Conservation (phyloP, 1,284 basidiomycete species). For the Porodaedalea pini region DNA sequence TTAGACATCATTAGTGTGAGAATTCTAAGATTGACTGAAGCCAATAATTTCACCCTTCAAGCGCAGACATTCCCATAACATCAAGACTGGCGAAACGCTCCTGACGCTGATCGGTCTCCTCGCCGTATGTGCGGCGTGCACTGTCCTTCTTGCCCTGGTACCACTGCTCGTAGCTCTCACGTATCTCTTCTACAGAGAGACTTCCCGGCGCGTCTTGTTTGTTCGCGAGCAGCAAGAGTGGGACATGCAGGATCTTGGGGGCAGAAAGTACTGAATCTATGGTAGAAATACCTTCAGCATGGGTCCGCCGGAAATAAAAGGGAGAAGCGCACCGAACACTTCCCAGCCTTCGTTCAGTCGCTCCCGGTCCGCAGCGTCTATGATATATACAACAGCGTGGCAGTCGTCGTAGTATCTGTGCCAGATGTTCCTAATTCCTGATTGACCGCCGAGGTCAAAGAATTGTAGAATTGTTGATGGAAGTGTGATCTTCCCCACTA, state of each 20-base stretch:
- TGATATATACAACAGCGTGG: slow-evolving; percentile 89
- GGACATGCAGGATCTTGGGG: slow-evolving; percentile 83
- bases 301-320: background rate
- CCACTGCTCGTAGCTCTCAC: slow-evolving; percentile 89
- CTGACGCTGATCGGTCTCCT: slow-evolving; percentile 47
- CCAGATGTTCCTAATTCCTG: slow-evolving; percentile 91
- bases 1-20: slow-evolving; percentile 31
- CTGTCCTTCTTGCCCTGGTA: slow-evolving; percentile 70
- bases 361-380: slow-evolving; percentile 86
- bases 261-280: slow-evolving; percentile 80
- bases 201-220: slow-evolving; percentile 83
- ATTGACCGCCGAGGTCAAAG: slow-evolving; percentile 91
- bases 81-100: slow-evolving; percentile 81
- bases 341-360: slow-evolving; percentile 89
- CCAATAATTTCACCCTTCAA: slow-evolving; percentile 70
- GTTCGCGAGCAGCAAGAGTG: slow-evolving; percentile 85
- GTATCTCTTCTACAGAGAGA: slow-evolving; percentile 83
- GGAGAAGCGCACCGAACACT: slow-evolving; percentile 70
- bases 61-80: slow-evolving; percentile 85
- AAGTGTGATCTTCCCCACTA: slow-evolving; percentile 87
- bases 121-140: slow-evolving; percentile 50
- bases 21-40: background rate
- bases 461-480: slow-evolving; percentile 91
- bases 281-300: background rate
- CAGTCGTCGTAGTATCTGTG: slow-evolving; percentile 91